These are phyloP conservation scores for Plasmopara viticola DNA, from an alignment of 352 stramenopile genomes.

Conservation along the genomic window DNA sequence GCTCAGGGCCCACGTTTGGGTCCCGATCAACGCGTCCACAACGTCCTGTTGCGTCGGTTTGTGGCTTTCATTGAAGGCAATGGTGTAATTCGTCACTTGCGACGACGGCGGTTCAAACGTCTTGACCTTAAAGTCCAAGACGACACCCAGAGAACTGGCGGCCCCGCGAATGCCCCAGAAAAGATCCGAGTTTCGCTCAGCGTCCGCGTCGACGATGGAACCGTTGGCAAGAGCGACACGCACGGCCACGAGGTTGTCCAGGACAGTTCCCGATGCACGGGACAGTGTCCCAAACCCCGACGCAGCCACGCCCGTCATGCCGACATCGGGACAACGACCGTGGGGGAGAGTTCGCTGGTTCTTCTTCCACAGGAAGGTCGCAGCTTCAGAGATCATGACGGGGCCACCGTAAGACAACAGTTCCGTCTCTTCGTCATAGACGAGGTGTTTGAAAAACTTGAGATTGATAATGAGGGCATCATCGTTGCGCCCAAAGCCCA, in stretches of 20 bases:
- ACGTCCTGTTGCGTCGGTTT: constrained; percentile 1
- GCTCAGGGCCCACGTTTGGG: constrained; percentile 1
- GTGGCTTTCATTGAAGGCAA: not conserved
- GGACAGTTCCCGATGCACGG: not conserved
- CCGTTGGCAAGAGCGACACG: constrained; percentile 1
- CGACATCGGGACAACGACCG: constrained; percentile 3
- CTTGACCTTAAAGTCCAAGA: constrained; percentile 4
- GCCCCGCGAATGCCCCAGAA: constrained; percentile 2
- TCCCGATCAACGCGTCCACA: not conserved
- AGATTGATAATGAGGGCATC: constrained; percentile 1
- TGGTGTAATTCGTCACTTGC: constrained; percentile 2
- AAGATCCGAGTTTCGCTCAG: not conserved
- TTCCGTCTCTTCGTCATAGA: not conserved
- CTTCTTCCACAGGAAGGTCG: constrained; percentile 1
- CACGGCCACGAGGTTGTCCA: constrained; percentile 1
- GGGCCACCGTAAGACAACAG: constrained; percentile 1
- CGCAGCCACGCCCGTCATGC: constrained; percentile 2
- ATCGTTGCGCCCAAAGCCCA: constrained; percentile 2
- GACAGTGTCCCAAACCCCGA: constrained; percentile 1
- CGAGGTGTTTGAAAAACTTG: constrained; percentile 1
- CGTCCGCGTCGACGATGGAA: constrained; percentile 2
- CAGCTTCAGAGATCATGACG: constrained; percentile 2
- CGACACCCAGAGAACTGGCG: constrained; percentile 1
- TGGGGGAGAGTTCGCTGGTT: constrained; percentile 1
- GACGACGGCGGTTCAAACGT: not conserved